phyloP scores from a whole-genome alignment of 495 filamentous ascomycete genomes.

The Xylaria grammica region DNA sequence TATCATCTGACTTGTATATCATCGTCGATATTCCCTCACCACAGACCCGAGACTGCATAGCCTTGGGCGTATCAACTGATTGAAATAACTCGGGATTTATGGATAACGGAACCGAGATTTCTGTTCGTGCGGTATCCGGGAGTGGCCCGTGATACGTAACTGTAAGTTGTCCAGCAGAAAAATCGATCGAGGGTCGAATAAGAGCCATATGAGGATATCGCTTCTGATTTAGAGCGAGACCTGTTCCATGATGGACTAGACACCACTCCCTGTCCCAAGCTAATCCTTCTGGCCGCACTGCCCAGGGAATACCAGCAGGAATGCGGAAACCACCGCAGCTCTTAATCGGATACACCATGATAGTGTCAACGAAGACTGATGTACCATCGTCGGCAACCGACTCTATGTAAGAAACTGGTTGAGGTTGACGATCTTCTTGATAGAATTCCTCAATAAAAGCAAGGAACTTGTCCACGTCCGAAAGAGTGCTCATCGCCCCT shows the following conservation, averaged over 20 bases:
- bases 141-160: conserved; percentile 51
- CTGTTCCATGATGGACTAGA: conserved; percentile 81
- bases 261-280: conserved; percentile 97
- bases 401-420: background rate
- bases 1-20: conserved; percentile 65
- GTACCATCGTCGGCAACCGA: conserved; percentile 6
- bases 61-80: conserved; percentile 33
- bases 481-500: conserved; percentile 82
- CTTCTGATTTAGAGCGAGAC: conserved; percentile 80
- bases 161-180: conserved; percentile 54
- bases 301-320: conserved; percentile 68
- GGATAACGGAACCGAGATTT: conserved; percentile 67
- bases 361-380: conserved; percentile 59
- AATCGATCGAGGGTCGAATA: conserved; percentile 71
- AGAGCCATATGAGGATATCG: conserved; percentile 82
- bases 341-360: conserved; percentile 84
- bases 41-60: conserved; percentile 69
- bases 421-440: conserved; percentile 50
- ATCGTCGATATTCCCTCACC: conserved; percentile 74
- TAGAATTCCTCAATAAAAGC: conserved; percentile 81
- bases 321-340: conserved; percentile 82
- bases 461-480: conserved; percentile 74
- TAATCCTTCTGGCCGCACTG: conserved; percentile 75
- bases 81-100: conserved; percentile 59
- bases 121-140: conserved; percentile 34